Conservation (phyloP, 2,329 filamentous ascomycete species). For the Diaporthe vexans region DNA sequence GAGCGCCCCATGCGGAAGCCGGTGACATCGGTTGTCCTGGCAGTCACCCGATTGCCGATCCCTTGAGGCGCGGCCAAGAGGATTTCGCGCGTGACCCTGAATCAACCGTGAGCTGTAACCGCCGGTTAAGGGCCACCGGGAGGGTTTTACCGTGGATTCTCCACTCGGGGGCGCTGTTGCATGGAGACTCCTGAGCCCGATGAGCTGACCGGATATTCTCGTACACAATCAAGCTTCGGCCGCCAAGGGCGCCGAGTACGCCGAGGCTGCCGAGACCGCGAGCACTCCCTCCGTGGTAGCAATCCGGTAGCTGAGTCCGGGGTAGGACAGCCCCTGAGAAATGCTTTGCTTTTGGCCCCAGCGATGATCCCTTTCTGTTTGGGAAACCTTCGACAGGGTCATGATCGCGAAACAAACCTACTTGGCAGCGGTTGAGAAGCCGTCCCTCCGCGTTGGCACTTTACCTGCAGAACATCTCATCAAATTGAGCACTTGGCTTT, state of each 20-base stretch:
- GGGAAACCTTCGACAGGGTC: neutral
- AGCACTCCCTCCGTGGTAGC: slow-evolving; percentile 31
- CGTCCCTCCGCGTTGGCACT: slow-evolving; percentile 34
- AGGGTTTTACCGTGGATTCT: slow-evolving; percentile 16
- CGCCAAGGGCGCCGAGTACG: slow-evolving; percentile 31
- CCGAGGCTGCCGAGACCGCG: slow-evolving; percentile 33
- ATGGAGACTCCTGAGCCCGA: slow-evolving; percentile 5
- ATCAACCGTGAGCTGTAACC: neutral
- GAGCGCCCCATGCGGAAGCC: neutral
- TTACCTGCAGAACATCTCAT: slow-evolving; percentile 25
- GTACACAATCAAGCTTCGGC: slow-evolving; percentile 29
- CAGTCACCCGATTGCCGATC: slow-evolving; percentile 29
- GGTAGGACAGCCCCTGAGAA: slow-evolving; percentile 20
- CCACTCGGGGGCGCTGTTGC: slow-evolving; percentile 2
- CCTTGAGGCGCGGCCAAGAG: neutral
- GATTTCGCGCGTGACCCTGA: slow-evolving; percentile 1
- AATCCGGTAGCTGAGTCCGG: slow-evolving; percentile 28
- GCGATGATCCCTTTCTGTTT: slow-evolving; percentile 21
- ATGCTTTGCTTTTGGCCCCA: slow-evolving; percentile 4
- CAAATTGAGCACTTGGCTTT: slow-evolving; percentile 15
- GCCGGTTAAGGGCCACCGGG: slow-evolving; percentile 6
- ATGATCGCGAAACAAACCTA: neutral
- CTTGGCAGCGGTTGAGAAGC: slow-evolving; percentile 27
- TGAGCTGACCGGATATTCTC: slow-evolving; percentile 26
- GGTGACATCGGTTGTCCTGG: slow-evolving; percentile 3